Conservation (phyloP, 73 alveolate species). For the Breviolum minutum region DNA sequence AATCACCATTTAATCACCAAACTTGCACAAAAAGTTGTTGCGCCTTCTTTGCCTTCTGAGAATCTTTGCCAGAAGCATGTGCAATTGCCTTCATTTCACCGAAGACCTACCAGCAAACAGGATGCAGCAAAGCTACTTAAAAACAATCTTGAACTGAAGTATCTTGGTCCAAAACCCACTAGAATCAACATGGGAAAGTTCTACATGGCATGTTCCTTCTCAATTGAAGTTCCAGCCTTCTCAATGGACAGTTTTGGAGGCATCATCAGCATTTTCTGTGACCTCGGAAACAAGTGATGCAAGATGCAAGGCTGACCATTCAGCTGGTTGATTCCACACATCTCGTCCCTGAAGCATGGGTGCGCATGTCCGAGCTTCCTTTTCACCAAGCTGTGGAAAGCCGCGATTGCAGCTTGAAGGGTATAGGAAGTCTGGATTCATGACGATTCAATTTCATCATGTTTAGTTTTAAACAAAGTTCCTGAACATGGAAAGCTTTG, state of each 20-base stretch:
- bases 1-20: too few species aligned
- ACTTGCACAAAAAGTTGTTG: neutral
- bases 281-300: conserved; percentile 20
- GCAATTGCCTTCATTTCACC: conserved; percentile 79
- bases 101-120: conserved; percentile 38
- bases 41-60: conserved; percentile 93
- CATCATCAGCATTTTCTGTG: conserved; percentile 91
- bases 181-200: neutral
- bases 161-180: too few species aligned
- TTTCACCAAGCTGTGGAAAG: neutral
- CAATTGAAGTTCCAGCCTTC: neutral
- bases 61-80: conserved; percentile 78
- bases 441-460: neutral
- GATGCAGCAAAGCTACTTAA: neutral
- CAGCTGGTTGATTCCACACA: neutral
- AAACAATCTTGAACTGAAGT: neutral
- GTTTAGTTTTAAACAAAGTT: neutral
- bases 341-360: too few species aligned
- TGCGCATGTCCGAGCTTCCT: neutral
- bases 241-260: conserved; percentile 75
- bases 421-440: neutral
- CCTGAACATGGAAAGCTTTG: neutral
- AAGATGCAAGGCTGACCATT: neutral
- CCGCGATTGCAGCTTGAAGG: conserved; percentile 13
- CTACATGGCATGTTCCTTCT: neutral